These are phyloP conservation scores for Skeletonema costatum DNA, from an alignment of 108 stramenopile genomes.

Conservation along the genomic window DNA sequence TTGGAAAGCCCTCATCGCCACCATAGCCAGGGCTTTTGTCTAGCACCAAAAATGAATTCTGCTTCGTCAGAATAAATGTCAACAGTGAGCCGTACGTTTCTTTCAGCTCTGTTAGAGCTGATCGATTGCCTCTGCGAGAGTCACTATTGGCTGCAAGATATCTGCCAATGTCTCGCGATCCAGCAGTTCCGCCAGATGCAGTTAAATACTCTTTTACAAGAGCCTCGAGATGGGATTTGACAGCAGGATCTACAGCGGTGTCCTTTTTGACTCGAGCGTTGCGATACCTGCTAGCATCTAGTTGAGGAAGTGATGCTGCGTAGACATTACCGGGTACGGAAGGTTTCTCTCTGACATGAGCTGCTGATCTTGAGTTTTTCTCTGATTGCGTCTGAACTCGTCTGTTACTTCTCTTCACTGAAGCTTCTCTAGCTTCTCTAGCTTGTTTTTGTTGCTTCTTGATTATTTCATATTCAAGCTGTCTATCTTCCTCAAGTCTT, in stretches of 20 bases:
- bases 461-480: slow-evolving; percentile 32
- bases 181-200: slow-evolving; percentile 72
- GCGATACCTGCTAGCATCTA: slow-evolving; percentile 17
- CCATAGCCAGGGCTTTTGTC: slow-evolving; percentile 25
- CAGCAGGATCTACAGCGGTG: slow-evolving; percentile 20
- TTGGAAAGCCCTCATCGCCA: slow-evolving; percentile 20
- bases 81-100: slow-evolving; percentile 42
- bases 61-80: slow-evolving; percentile 20
- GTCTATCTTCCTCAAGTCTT: slow-evolving; percentile 45
- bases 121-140: slow-evolving; percentile 27
- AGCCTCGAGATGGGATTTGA: slow-evolving; percentile 49
- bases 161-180: slow-evolving; percentile 75
- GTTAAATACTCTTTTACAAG: slow-evolving; percentile 65
- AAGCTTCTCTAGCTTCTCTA: not conserved
- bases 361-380: not conserved
- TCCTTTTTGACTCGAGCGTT: slow-evolving; percentile 9
- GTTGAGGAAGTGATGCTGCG: slow-evolving; percentile 33
- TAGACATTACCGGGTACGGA: slow-evolving; percentile 19
- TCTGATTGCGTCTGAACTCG: not conserved
- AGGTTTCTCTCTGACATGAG: not conserved
- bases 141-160: slow-evolving; percentile 60
- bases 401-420: not conserved
- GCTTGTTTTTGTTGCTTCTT: slow-evolving; percentile 8
- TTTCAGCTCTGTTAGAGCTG: slow-evolving; percentile 56
- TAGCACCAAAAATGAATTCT: slow-evolving; percentile 18